Conservation (phyloP, 2,329 filamentous ascomycete genomes). For the Macrophomina phaseolina region DNA sequence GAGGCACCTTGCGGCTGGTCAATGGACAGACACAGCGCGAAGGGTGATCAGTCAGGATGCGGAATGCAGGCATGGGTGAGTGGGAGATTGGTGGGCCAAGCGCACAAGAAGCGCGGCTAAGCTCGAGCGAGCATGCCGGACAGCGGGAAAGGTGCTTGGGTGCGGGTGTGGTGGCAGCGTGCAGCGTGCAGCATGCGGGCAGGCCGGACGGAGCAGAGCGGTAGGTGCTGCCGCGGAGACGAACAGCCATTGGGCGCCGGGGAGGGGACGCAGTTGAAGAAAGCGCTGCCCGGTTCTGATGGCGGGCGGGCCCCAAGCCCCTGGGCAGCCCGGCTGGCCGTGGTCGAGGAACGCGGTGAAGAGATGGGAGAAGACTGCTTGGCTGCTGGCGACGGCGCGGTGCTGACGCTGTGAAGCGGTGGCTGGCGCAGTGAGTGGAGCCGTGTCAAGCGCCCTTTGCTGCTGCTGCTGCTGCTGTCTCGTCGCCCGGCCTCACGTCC, state of each 20-base stretch:
- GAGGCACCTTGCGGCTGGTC: neutral
- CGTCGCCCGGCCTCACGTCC: neutral
- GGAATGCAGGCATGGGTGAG: conserved; percentile 11
- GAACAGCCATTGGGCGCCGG: neutral
- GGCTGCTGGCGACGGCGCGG: neutral
- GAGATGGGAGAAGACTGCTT: neutral
- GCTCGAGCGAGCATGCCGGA: neutral
- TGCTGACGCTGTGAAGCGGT: neutral
- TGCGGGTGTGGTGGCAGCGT: neutral
- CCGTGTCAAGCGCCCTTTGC: neutral
- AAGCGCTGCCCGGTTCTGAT: neutral
- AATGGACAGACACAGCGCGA: conserved; percentile 7
- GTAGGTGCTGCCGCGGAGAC: neutral
- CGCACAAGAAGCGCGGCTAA: conserved; percentile 2
- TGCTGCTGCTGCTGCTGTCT: neutral
- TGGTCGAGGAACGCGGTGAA: neutral
- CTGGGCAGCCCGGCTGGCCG: neutral
- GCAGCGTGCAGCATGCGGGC: neutral
- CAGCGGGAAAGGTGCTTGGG: neutral
- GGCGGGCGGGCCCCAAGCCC: neutral
- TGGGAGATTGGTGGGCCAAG: conserved; percentile 6
- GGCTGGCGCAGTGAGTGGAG: neutral
- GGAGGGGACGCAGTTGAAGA: neutral
- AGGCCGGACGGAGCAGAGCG: neutral
- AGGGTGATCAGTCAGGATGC: conserved; percentile 1